Conservation (phyloP, 495 filamentous ascomycete genomes). For the Jackrogersella minutella region DNA sequence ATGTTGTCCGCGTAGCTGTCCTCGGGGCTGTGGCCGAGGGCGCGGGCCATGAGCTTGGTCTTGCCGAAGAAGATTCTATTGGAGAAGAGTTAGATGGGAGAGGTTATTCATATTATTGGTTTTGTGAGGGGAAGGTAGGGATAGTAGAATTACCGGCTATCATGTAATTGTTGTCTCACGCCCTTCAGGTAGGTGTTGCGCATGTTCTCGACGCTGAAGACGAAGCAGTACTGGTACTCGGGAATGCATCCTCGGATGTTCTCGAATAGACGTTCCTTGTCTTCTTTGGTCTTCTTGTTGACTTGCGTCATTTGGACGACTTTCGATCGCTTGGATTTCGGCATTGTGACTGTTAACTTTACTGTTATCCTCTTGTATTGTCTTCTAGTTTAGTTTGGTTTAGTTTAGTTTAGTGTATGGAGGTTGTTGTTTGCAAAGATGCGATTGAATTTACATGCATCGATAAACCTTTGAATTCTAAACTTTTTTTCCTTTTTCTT, state of each 20-base stretch:
- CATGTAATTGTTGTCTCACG: conserved; percentile 81
- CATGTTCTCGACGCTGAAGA: conserved; percentile 97
- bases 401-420: background rate
- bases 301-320: conserved; percentile 89
- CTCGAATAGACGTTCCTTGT: conserved; percentile 84
- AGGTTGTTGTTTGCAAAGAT: background rate
- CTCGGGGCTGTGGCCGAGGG: conserved; percentile 78
- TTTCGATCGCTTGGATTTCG: conserved; percentile 91
- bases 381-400: background rate
- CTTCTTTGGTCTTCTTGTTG: conserved; percentile 87
- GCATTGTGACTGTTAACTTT: conserved; percentile 74
- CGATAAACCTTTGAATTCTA: background rate
- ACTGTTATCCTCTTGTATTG: background rate
- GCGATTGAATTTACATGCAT: background rate
- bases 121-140: background rate
- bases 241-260: conserved; percentile 87
- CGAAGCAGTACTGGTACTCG: conserved; percentile 87
- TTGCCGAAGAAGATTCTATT: conserved; percentile 94
- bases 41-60: conserved; percentile 96
- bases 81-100: too few relatives aligned
- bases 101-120: too few relatives aligned
- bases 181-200: conserved; percentile 96
- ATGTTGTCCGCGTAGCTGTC: conserved; percentile 79
- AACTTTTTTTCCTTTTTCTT: background rate
- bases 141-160: conserved; percentile 70